Conservation (phyloP, 2,329 filamentous ascomycete genomes). For the Microsporum ferrugineum region DNA sequence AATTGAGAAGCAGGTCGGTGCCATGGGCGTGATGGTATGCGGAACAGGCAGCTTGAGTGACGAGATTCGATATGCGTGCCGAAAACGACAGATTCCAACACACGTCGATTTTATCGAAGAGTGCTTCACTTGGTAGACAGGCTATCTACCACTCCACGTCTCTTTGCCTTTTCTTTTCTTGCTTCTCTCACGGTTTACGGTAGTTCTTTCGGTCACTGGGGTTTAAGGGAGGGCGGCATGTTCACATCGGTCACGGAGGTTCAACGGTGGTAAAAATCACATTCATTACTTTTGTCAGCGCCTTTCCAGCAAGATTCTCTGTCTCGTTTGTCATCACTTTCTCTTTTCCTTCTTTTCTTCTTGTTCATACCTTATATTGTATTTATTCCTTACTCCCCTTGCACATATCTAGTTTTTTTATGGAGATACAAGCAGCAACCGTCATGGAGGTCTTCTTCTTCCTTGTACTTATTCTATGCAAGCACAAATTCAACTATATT, state of each 20-base stretch:
- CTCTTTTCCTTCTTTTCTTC: neutral
- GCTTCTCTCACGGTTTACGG: neutral
- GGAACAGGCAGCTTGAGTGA: constrained; percentile 65
- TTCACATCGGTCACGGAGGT: neutral
- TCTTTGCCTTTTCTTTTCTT: neutral
- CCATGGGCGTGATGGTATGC: constrained; percentile 77
- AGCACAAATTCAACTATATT: neutral
- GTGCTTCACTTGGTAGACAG: constrained; percentile 47
- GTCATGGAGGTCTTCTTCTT: neutral
- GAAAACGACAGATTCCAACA: constrained; percentile 48
- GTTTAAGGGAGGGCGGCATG: neutral
- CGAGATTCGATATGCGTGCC: constrained; percentile 59
- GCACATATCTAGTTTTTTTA: neutral
- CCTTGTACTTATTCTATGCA: neutral
- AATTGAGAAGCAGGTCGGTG: constrained; percentile 68
- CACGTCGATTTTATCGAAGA: constrained; percentile 69
- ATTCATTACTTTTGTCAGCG: neutral
- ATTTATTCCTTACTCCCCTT: neutral
- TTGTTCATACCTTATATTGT: neutral
- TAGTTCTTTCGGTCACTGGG: neutral
- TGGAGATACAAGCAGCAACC: neutral
- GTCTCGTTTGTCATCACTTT: neutral
- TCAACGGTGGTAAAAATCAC: neutral
- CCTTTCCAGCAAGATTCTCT: neutral
- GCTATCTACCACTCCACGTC: neutral